Evolutionary conservation across 1,139 yeast species (phyloP).

Genomic region (Taphrina populina): DNA sequence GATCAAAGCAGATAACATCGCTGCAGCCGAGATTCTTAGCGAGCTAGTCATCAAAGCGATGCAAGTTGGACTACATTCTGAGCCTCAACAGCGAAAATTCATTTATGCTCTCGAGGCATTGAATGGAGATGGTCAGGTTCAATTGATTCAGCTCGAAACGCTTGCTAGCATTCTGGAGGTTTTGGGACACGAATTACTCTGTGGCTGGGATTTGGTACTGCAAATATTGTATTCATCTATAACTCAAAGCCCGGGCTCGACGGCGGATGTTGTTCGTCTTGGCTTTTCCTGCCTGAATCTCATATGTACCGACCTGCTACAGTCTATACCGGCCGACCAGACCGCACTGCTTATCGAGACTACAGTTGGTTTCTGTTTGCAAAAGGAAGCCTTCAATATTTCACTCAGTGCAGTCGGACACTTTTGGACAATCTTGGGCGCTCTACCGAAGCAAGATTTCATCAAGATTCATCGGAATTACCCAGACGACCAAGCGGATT

Average conservation of each 20-base stretch:
- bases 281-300: conserved; percentile 31
- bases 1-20: conserved; percentile 5
- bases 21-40: conserved; percentile 17
- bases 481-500: not conserved
- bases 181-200: conserved; percentile 14
- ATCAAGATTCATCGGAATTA: not conserved
- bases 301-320: conserved; percentile 31
- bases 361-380: conserved; percentile 16
- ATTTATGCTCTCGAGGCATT: conserved; percentile 5
- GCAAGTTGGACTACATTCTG: not conserved
- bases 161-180: conserved; percentile 5
- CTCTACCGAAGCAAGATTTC: conserved; percentile 17
- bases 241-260: not conserved
- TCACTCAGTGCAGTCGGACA: conserved; percentile 30
- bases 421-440: conserved; percentile 29
- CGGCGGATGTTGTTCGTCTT: conserved; percentile 22
- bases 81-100: conserved; percentile 10
- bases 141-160: conserved; percentile 10
- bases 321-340: conserved; percentile 2
- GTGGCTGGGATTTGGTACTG: conserved; percentile 22
- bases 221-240: not conserved
- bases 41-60: conserved; percentile 1
- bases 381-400: conserved; percentile 30
- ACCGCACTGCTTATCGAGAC: conserved; percentile 26
- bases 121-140: not conserved